Evolutionary conservation across 2,329 filamentous ascomycete genomes (phyloP).

Genomic region (Claviceps pazoutovae): DNA sequence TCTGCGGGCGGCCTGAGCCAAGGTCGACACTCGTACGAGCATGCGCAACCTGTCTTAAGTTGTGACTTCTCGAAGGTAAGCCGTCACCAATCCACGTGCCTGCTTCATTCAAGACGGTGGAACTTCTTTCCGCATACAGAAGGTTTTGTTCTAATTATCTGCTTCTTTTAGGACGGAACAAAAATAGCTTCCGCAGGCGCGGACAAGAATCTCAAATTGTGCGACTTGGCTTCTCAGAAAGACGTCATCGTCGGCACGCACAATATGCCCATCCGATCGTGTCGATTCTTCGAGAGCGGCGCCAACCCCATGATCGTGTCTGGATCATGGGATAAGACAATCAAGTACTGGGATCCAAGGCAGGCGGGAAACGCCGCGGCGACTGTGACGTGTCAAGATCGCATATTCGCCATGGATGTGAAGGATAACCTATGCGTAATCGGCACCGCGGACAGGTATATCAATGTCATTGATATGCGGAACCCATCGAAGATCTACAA

Average conservation of each 20-base stretch:
- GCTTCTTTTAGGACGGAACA: slow-evolving; percentile 59
- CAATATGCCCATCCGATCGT: slow-evolving; percentile 66
- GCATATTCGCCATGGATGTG: slow-evolving; percentile 85
- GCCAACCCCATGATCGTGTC: slow-evolving; percentile 75
- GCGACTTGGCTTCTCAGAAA: slow-evolving; percentile 60
- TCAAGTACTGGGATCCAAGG: slow-evolving; percentile 81
- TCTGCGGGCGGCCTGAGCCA: slow-evolving; percentile 61
- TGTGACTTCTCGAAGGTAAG: slow-evolving; percentile 80
- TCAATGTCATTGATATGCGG: slow-evolving; percentile 85
- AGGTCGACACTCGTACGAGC: slow-evolving; percentile 75
- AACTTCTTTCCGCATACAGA: background rate
- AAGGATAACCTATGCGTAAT: slow-evolving; percentile 79
- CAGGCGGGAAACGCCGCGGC: slow-evolving; percentile 46
- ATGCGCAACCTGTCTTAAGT: slow-evolving; percentile 71
- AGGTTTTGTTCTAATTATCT: background rate
- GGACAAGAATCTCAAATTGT: slow-evolving; percentile 79
- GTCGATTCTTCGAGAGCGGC: slow-evolving; percentile 61
- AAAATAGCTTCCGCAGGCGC: slow-evolving; percentile 80
- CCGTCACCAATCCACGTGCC: background rate
- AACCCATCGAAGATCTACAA: slow-evolving; percentile 90
- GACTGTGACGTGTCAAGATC: slow-evolving; percentile 54
- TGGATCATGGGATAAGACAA: slow-evolving; percentile 80
- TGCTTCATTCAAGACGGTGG: background rate
- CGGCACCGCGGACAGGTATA: slow-evolving; percentile 87
- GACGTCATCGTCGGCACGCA: slow-evolving; percentile 68